Conservation (phyloP, 352 stramenopile species). For the Globisporangium okanoganense region DNA sequence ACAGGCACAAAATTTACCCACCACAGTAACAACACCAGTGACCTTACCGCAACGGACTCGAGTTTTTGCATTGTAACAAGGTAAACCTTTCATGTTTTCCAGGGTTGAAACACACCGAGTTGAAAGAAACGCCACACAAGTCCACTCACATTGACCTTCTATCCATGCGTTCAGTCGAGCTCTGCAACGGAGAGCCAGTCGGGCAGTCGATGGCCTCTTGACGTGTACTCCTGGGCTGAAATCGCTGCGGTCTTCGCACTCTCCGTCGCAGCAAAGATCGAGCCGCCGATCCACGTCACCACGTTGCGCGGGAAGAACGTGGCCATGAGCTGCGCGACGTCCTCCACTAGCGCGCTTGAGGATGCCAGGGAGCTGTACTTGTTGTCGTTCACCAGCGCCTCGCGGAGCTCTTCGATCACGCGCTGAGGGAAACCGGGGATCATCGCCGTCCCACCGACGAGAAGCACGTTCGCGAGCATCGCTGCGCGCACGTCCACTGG, state of each 20-base stretch:
- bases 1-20: no score
- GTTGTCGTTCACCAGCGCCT: constrained; percentile 32
- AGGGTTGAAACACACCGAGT: neutral
- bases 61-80: neutral
- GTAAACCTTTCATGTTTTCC: neutral
- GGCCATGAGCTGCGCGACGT: constrained; percentile 33
- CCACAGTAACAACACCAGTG: neutral
- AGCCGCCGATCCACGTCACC: constrained; percentile 72
- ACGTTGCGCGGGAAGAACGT: constrained; percentile 71
- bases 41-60: no score
- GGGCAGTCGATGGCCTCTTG: constrained; percentile 25
- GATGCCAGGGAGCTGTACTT: constrained; percentile 34
- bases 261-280: constrained; percentile 70
- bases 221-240: constrained; percentile 46
- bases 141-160: neutral
- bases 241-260: constrained; percentile 36
- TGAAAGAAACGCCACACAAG: neutral
- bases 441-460: constrained; percentile 75
- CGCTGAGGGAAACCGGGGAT: constrained; percentile 61
- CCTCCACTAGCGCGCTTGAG: neutral
- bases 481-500: constrained; percentile 62
- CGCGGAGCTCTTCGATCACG: constrained; percentile 41
- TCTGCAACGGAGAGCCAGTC: constrained; percentile 72
- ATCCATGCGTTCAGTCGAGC: constrained; percentile 15
- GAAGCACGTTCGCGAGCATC: constrained; percentile 72